These are phyloP conservation scores for Botrytis sinoallii DNA, from an alignment of 2,329 filamentous ascomycete species.

Conservation along the genomic window DNA sequence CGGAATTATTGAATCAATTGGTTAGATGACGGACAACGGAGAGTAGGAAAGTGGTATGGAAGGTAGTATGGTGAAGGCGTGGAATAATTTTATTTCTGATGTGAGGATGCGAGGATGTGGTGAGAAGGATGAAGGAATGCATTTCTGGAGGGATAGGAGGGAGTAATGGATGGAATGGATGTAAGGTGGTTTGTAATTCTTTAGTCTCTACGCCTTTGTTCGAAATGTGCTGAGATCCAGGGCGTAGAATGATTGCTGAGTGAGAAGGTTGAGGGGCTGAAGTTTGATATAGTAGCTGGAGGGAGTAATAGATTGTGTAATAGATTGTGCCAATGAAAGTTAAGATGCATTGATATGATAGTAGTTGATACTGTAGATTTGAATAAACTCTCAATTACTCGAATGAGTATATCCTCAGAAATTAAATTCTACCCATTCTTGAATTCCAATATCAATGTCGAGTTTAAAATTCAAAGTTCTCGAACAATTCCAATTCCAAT, in stretches of 20 bases:
- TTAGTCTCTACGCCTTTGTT: background rate
- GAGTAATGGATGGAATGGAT: background rate
- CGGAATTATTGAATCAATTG: background rate
- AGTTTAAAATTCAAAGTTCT: background rate
- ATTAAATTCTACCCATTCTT: background rate
- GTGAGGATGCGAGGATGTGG: background rate
- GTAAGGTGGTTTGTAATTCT: background rate
- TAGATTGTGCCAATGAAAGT: background rate
- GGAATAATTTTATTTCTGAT: background rate
- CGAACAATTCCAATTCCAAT: background rate
- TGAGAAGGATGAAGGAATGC: conserved; percentile 2
- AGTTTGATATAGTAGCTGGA: background rate
- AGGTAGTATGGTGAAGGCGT: background rate
- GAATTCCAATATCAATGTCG: background rate
- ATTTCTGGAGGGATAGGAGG: background rate
- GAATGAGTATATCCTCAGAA: background rate
- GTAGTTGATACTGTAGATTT: background rate
- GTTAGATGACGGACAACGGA: background rate
- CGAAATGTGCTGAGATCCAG: background rate
- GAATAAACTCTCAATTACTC: background rate
- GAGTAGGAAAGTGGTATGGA: background rate
- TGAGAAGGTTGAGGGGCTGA: background rate
- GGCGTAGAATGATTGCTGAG: background rate
- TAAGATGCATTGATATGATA: background rate
- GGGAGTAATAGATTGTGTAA: background rate